Percentiles rank a stretch among this genome's conserved stretches.
Evolutionary conservation across 805 yeast genomes (phyloP).

Genomic region (Sporopachydermia lactativora): DNA sequence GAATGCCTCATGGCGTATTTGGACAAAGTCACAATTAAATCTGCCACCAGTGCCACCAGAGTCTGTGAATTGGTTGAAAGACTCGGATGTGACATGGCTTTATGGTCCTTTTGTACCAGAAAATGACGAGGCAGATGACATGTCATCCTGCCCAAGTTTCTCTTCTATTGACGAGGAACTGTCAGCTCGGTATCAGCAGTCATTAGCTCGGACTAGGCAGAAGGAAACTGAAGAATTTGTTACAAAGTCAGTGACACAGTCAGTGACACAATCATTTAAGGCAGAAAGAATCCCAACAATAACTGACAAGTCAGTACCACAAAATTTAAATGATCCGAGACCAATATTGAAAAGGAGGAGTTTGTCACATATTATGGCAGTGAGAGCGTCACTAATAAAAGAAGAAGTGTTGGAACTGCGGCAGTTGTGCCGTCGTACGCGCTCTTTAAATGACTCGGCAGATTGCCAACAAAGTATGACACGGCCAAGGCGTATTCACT

Average conservation of each 20-base stretch:
- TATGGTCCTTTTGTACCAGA: slow-evolving; percentile 47
- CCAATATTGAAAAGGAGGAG: slow-evolving; percentile 52
- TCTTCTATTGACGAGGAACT: not conserved
- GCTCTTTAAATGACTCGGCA: not conserved
- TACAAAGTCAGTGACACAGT: not conserved
- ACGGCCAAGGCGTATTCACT: not conserved
- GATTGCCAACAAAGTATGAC: not conserved
- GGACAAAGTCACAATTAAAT: slow-evolving; percentile 40
- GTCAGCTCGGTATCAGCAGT: not conserved
- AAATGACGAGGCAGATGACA: not conserved
- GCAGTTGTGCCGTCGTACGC: not conserved
- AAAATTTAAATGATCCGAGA: too few relatives aligned
- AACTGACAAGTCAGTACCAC: too few relatives aligned
- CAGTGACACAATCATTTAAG: not conserved
- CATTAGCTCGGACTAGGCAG: not conserved
- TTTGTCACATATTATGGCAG: not conserved
- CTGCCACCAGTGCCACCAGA: slow-evolving; percentile 68
- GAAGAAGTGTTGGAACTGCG: not conserved
- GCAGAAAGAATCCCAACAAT: too few relatives aligned
- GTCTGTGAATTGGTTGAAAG: slow-evolving; percentile 71
- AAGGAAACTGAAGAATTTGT: not conserved
- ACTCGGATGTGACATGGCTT: slow-evolving; percentile 74
- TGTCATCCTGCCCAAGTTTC: not conserved
- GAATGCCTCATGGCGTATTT: slow-evolving; percentile 1
- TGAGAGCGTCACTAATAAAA: not conserved